These are phyloP conservation scores for Phoma herbarum DNA, from an alignment of 2,329 filamentous ascomycete genomes.

Conservation along the genomic window DNA sequence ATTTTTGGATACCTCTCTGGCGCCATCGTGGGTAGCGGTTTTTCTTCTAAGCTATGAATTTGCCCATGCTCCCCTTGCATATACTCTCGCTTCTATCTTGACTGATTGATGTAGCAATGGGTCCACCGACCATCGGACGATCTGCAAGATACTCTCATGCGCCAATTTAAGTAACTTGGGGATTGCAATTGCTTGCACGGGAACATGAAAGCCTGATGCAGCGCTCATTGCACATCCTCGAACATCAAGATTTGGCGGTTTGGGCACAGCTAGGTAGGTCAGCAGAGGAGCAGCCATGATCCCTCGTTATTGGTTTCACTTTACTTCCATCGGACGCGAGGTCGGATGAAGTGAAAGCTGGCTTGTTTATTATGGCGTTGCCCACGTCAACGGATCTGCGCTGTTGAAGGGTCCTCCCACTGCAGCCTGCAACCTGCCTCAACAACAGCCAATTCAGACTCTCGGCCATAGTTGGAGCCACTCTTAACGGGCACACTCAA, in stretches of 20 bases:
- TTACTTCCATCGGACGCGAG: constrained; percentile 1
- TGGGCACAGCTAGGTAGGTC: neutral
- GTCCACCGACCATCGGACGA: neutral
- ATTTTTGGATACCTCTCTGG: constrained; percentile 53
- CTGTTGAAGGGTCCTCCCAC: constrained; percentile 5
- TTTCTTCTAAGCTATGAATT: constrained; percentile 41
- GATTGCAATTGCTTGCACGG: neutral
- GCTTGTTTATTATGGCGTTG: constrained; percentile 34
- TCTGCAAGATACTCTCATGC: neutral
- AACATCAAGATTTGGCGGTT: neutral
- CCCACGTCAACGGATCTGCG: constrained; percentile 19
- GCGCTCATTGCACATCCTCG: neutral
- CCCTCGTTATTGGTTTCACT: neutral
- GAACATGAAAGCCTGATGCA: neutral
- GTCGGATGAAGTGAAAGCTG: constrained; percentile 21
- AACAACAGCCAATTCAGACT: neutral
- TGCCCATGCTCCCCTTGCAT: constrained; percentile 27
- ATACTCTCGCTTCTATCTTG: constrained; percentile 9
- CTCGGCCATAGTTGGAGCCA: neutral
- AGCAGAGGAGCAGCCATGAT: neutral
- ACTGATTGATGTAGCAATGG: neutral
- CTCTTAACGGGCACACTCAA: neutral
- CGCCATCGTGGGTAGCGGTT: constrained; percentile 53
- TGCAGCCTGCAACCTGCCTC: constrained; percentile 12
- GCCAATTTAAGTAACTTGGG: neutral